A percentile compares a stretch with the other conserved stretches of the same genome.
These are phyloP conservation scores for Chamaecrista fasciculata DNA, from an alignment of 306 rosid species.

Conservation along the genomic window DNA sequence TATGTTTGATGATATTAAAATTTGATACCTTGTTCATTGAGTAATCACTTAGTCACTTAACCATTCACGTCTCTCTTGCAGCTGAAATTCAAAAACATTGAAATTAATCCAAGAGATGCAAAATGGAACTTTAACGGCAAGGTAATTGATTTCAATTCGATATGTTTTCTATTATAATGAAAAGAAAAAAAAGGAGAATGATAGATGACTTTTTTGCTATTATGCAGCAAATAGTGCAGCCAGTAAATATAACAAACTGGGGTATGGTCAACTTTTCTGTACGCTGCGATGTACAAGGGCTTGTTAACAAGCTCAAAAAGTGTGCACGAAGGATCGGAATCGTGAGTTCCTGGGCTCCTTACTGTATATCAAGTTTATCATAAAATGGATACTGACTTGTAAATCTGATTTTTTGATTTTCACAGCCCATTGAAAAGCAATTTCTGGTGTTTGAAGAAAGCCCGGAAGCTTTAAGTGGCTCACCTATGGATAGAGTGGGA, in stretches of 20 bases:
- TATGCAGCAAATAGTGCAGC: constrained; percentile 64
- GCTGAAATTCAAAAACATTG: constrained; percentile 83
- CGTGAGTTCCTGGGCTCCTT: constrained; percentile 45
- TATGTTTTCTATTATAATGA: neutral
- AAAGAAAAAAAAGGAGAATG: neutral
- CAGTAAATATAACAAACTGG: constrained; percentile 61
- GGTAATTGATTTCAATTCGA: constrained; percentile 38
- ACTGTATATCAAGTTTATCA: neutral
- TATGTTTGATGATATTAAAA: neutral
- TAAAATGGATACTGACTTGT: neutral
- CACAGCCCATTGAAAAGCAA: constrained; percentile 54
- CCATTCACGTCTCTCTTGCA: constrained; percentile 21
- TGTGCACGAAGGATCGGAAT: constrained; percentile 76
- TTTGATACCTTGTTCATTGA: no score
- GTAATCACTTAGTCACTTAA: no score
- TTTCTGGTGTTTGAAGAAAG: constrained; percentile 62
- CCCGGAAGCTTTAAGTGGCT: constrained; percentile 58
- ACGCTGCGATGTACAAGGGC: constrained; percentile 62
- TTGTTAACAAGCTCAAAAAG: constrained; percentile 60
- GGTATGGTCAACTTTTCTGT: constrained; percentile 85
- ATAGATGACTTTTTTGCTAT: neutral
- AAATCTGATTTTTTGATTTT: neutral
- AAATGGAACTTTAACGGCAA: constrained; percentile 90
- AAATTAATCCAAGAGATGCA: constrained; percentile 81
- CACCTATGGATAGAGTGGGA: constrained; percentile 78